These are phyloP conservation scores for Scheffersomyces stambukii DNA, from an alignment of 1,139 yeast genomes.

Conservation along the genomic window DNA sequence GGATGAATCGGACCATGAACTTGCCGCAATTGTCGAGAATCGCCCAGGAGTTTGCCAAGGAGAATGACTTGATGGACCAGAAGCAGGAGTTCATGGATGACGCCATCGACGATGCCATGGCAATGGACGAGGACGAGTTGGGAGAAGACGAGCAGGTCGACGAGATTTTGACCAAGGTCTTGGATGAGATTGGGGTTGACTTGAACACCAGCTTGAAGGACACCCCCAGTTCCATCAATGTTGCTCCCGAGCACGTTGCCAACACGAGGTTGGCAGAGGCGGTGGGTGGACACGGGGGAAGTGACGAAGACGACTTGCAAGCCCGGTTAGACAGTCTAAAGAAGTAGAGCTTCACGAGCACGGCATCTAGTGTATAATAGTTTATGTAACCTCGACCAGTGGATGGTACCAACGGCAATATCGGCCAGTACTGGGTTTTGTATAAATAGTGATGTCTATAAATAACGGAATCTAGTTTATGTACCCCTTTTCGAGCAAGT, in stretches of 20 bases:
- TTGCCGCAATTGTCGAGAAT: conserved; percentile 84
- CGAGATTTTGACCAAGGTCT: conserved; percentile 83
- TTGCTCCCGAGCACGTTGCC: conserved; percentile 23
- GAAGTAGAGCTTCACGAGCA: conserved; percentile 34
- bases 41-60: conserved; percentile 92
- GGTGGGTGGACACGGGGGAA: conserved; percentile 30
- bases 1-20: conserved; percentile 89
- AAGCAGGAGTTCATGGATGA: conserved; percentile 99
- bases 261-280: conserved; percentile 48
- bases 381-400: no score
- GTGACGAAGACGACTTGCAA: conserved; percentile 79
- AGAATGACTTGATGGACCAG: conserved; percentile 96
- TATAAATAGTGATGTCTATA: neutral
- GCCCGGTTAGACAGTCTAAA: conserved; percentile 84
- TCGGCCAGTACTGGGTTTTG: no score
- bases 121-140: conserved; percentile 64
- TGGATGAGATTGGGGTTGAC: conserved; percentile 95
- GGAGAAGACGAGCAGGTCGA: conserved; percentile 85
- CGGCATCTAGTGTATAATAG: no score
- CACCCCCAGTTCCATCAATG: conserved; percentile 54
- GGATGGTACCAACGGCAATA: no score
- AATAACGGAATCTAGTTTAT: conserved; percentile 15
- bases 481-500: conserved; percentile 55
- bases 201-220: conserved; percentile 64
- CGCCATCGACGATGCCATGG: conserved; percentile 94